phyloP scores from a whole-genome alignment of 2,329 filamentous ascomycete genomes.

The Blastomyces percursus region DNA sequence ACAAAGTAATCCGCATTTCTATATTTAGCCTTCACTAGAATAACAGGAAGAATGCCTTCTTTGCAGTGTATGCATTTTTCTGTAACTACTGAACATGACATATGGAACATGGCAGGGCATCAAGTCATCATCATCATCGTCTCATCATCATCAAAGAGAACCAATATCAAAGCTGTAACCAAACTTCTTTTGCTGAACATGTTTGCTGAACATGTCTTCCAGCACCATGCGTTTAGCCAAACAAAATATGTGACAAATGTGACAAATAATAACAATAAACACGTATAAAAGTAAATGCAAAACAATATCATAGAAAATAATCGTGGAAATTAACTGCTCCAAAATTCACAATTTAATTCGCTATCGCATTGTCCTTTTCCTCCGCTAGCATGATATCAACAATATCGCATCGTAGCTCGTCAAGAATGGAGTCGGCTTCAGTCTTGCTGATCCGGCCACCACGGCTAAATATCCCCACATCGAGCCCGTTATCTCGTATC shows the following conservation, averaged over 20 bases:
- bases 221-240: no score
- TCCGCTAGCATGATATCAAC: not conserved
- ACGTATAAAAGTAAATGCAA: no score
- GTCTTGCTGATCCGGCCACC: conserved; percentile 17
- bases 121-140: no score
- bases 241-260: no score
- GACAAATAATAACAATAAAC: no score
- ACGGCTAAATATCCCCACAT: conserved; percentile 44
- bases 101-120: not conserved
- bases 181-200: not conserved
- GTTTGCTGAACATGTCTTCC: no score
- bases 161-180: not conserved
- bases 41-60: not conserved
- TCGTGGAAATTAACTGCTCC: not conserved
- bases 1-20: not conserved
- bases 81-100: not conserved
- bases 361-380: not conserved
- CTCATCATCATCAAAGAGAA: no score
- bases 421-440: conserved; percentile 12
- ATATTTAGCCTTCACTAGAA: not conserved
- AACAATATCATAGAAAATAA: not conserved
- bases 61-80: not conserved
- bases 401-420: conserved; percentile 15
- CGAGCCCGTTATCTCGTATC: conserved; percentile 37
- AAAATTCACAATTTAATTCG: not conserved